These are phyloP conservation scores for Verruconis gallopava DNA, from an alignment of 2,329 filamentous ascomycete species.

Conservation along the genomic window DNA sequence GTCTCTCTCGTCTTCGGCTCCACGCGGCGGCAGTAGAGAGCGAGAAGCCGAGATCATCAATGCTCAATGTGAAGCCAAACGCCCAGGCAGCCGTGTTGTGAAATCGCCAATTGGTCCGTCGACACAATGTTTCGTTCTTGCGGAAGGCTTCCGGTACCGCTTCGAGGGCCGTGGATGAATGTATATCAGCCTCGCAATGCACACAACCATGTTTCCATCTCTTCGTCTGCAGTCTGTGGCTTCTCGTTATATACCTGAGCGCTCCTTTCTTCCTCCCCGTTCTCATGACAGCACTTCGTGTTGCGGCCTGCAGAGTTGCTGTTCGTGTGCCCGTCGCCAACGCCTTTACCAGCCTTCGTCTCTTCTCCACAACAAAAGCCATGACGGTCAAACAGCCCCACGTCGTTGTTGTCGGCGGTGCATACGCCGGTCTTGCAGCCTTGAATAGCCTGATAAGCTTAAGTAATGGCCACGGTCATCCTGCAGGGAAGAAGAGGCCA, in stretches of 20 bases:
- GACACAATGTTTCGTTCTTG: neutral
- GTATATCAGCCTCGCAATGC: neutral
- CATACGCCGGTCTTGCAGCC: conserved; percentile 57
- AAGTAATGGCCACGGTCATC: no score
- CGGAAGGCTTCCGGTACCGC: neutral
- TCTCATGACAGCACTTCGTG: neutral
- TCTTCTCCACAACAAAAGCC: neutral
- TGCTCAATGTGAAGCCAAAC: neutral
- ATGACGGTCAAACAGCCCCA: conserved; percentile 6
- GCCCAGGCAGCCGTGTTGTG: neutral
- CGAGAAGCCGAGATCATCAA: neutral
- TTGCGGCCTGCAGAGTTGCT: no score
- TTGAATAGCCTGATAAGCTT: conserved; percentile 56
- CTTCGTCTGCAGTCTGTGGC: neutral
- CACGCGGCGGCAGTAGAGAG: neutral
- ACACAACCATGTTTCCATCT: neutral
- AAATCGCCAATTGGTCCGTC: neutral
- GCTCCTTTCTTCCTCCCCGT: conserved; percentile 2
- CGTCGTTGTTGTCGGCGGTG: conserved; percentile 56
- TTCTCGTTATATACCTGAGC: neutral
- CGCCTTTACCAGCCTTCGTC: no score
- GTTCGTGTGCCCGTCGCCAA: no score
- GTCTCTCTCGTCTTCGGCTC: neutral
- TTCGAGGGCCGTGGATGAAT: conserved; percentile 1
- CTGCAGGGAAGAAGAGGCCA: conserved; percentile 40